Conservation (phyloP, 192 early-diverging fungal genomes). For the Allomyces macrogynus region DNA sequence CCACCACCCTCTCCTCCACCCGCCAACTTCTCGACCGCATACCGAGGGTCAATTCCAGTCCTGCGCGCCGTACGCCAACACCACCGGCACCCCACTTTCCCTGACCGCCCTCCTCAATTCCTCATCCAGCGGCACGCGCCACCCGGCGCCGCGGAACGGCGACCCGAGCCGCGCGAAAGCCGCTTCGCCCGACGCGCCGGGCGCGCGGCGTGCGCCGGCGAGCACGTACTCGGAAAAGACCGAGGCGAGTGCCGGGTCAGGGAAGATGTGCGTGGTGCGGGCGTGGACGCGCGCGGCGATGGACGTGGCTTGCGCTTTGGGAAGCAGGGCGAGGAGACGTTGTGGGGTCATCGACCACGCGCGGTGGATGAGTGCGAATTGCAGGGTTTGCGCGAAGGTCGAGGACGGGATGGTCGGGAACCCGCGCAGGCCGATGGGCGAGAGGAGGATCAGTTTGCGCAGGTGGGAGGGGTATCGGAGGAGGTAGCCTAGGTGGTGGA, state of each 20-base stretch:
- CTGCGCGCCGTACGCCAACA: neutral
- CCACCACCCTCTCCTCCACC: neutral
- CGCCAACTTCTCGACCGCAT: neutral
- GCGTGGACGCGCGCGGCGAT: neutral
- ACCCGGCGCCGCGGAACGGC: neutral
- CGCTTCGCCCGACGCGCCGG: neutral
- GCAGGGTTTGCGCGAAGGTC: no score
- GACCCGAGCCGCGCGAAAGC: neutral
- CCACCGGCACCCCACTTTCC: neutral
- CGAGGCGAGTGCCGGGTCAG: neutral
- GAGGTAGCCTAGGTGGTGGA: neutral
- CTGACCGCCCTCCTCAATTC: neutral
- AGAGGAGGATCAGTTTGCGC: neutral
- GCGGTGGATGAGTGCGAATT: neutral
- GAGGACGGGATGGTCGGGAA: neutral
- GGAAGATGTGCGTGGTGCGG: neutral
- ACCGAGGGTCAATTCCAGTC: neutral
- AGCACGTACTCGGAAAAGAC: neutral
- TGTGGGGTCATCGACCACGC: neutral
- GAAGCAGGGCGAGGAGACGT: neutral
- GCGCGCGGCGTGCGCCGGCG: neutral
- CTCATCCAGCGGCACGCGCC: neutral
- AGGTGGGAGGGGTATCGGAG: neutral
- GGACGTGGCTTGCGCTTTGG: neutral
- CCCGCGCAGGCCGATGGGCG: neutral